Evolutionary conservation across 2,329 filamentous ascomycete genomes (phyloP), one percentile per base, ranked within the genome.

Genomic region (Cadophora sp.): DNA sequence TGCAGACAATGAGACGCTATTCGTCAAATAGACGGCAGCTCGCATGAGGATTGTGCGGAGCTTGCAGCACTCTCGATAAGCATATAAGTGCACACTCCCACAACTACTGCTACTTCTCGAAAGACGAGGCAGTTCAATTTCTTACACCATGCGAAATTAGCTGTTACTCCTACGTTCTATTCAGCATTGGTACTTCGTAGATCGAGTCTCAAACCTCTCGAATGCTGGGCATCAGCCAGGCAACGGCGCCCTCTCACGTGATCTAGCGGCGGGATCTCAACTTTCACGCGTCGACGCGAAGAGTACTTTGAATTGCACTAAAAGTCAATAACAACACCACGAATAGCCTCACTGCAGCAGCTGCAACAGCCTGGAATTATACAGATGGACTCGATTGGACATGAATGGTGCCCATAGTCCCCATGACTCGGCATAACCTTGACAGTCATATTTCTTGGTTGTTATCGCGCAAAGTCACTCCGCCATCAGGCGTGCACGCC

Each of bases 381-480:
- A 67, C 70, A 66, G 71, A 75, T 76, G 72, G 73, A 70, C 60
- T 51, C 48, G 43, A 58, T 36, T 62, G 50, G 69, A 64, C 56
- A 67, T 68, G 51, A 61, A 63, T 64, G 66, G 65, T 55, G 59
- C 66, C 70, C 30, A 62, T 66, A 64, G 64, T 68, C 74, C 74
- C 71, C 71, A 78, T 78, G 76, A 78, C 76, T 76, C 72, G 73
- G 67, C 72, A 78, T 71, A 78, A 78, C 71, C 73, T 78, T 50
- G 69, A 72, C 68, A 64, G 50, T 71, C 76, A 78, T 62, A 74
- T 77, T 67, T 73, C 75, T 65, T 78, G 76, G 76, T 73, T 78
- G 63, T 71, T 77, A 60, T 71, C 72, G 50, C 69, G 69, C 61
- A 66, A 73, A 72, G 70, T 74, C 62, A 70, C 71, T 72, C 69